Percentiles rank a stretch among this genome's conserved stretches.
phyloP scores from a whole-genome alignment of 768 basidiomycete genomes.

The Leccinum longicurvipes region DNA sequence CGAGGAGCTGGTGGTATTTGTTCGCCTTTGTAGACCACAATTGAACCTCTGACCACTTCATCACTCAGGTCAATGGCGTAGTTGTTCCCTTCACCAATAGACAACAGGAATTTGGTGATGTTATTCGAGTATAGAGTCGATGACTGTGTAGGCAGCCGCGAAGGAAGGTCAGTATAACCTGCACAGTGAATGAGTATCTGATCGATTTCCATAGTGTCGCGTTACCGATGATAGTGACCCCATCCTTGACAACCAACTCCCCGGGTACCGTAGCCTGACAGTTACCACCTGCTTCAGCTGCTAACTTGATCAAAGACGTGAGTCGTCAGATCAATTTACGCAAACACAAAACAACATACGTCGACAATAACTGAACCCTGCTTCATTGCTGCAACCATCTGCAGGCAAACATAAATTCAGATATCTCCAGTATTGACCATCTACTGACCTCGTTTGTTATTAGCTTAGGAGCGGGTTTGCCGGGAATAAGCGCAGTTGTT shows the following conservation, averaged over 20 bases:
- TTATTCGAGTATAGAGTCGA: conserved; percentile 91
- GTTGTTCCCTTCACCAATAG: conserved; percentile 61
- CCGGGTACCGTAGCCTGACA: conserved; percentile 82
- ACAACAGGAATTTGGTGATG: conserved; percentile 84
- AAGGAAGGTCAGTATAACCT: conserved; percentile 85
- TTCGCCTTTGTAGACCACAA: conserved; percentile 68
- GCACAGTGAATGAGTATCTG: conserved; percentile 3
- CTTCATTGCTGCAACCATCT: conserved; percentile 89
- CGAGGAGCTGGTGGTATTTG: no score
- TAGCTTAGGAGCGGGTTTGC: conserved; percentile 80
- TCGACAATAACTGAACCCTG: conserved; percentile 89
- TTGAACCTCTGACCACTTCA: conserved; percentile 80
- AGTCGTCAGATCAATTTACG: conserved; percentile 6
- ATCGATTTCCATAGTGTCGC: conserved; percentile 1
- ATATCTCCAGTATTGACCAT: background rate
- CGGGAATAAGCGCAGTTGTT: conserved; percentile 85
- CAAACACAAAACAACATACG: conserved; percentile 20
- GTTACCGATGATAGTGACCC: conserved; percentile 80
- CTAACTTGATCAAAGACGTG: conserved; percentile 33
- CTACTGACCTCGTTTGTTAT: conserved; percentile 61
- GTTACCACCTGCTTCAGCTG: conserved; percentile 88
- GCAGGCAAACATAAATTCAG: conserved; percentile 8
- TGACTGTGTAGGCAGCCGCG: conserved; percentile 86
- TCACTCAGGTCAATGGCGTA: conserved; percentile 73
- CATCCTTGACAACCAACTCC: conserved; percentile 61